A percentile compares a stretch with the other conserved stretches of the same genome.
Evolutionary conservation across 1,284 basidiomycete genomes (phyloP).

Genomic region (Pseudozyma sp.): DNA sequence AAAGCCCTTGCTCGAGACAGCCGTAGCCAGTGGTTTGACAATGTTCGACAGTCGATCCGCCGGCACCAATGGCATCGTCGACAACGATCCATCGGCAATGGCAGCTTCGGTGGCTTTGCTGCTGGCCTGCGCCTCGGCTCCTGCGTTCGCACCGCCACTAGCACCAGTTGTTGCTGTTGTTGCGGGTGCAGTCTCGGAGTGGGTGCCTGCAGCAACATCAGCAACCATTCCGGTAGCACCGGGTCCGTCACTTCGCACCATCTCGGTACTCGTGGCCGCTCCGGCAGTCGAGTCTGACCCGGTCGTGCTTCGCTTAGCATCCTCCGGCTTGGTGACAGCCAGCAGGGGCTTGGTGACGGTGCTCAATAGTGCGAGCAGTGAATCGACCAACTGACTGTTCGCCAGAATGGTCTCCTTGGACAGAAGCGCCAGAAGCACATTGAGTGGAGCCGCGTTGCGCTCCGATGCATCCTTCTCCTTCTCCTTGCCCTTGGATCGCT

Average conservation of each 20-base stretch:
- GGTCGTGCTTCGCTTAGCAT: slow-evolving; percentile 9
- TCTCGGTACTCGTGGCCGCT: slow-evolving; percentile 33
- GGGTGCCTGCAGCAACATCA: slow-evolving; percentile 1
- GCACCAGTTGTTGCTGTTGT: slow-evolving; percentile 8
- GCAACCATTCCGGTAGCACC: neutral
- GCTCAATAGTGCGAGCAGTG: slow-evolving; percentile 63
- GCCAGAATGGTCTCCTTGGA: slow-evolving; percentile 61
- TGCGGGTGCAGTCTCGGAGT: slow-evolving; percentile 11
- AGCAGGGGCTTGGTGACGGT: slow-evolving; percentile 63
- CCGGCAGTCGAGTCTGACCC: slow-evolving; percentile 11
- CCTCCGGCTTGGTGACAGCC: slow-evolving; percentile 21
- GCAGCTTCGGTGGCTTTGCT: slow-evolving; percentile 4
- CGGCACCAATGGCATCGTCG: slow-evolving; percentile 42
- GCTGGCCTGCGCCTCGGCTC: slow-evolving; percentile 3
- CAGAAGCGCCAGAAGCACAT: slow-evolving; percentile 60
- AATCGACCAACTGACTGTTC: slow-evolving; percentile 64
- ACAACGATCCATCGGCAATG: slow-evolving; percentile 13
- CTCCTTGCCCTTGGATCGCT: slow-evolving; percentile 59
- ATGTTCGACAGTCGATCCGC: slow-evolving; percentile 59
- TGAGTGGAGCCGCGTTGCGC: slow-evolving; percentile 54
- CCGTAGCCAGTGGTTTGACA: slow-evolving; percentile 63
- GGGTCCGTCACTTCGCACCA: slow-evolving; percentile 30
- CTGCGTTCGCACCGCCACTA: neutral
- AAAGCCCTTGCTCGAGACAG: slow-evolving; percentile 66
- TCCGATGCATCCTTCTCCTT: slow-evolving; percentile 38